A percentile compares a stretch with the other conserved stretches of the same genome.
phyloP scores from a whole-genome alignment of 805 yeast species.

The Clavispora fructus region DNA sequence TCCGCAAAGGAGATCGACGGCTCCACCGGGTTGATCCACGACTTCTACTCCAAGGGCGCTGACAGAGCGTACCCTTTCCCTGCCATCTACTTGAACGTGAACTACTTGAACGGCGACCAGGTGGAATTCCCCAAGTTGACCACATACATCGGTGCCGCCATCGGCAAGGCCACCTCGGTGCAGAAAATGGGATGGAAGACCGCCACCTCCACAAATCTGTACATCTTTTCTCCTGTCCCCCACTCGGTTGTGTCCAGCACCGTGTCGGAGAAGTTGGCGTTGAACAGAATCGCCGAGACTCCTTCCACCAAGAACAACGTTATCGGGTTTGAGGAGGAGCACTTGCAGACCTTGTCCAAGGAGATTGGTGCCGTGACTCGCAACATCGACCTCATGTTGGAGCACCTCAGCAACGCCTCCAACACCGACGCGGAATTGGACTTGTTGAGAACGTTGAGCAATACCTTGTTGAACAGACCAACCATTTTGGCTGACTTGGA shows the following conservation, averaged over 20 bases:
- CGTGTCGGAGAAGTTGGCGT: constrained; percentile 50
- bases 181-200: constrained; percentile 37
- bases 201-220: constrained; percentile 29
- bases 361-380: constrained; percentile 43
- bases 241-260: constrained; percentile 54
- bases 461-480: constrained; percentile 49
- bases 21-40: constrained; percentile 74
- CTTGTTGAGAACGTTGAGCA: constrained; percentile 62
- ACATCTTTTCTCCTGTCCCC: constrained; percentile 73
- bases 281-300: constrained; percentile 40
- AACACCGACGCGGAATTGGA: constrained; percentile 45
- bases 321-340: constrained; percentile 23
- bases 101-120: constrained; percentile 45
- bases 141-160: constrained; percentile 73
- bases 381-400: constrained; percentile 46
- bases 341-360: constrained; percentile 38
- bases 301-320: constrained; percentile 25
- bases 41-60: constrained; percentile 64
- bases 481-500: constrained; percentile 45
- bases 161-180: constrained; percentile 49
- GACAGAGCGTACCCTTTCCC: constrained; percentile 71
- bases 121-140: constrained; percentile 50
- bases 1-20: constrained; percentile 57
- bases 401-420: constrained; percentile 39
- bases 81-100: constrained; percentile 73